Base-by-base conservation (phyloP, 1,284 basidiomycete species). In the Veloboletus limbatus region DNA sequence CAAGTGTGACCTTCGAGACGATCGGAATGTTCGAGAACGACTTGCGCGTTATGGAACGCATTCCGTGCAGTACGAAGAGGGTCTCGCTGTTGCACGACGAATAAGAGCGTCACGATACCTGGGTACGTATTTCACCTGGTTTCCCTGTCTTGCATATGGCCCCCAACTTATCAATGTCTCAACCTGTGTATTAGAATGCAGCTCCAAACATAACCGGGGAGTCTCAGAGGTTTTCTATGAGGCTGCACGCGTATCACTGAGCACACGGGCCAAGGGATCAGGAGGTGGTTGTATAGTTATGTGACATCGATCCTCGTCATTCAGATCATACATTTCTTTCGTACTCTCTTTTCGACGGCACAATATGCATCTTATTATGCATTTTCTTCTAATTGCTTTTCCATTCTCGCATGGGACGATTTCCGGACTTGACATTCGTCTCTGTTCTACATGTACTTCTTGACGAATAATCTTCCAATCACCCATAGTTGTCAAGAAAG, bases 121-220 rank as follows among this genome's bases (percentile, higher is more conserved):
- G 3, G 93, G 92, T 93, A 52, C 37, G 82, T 71, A 25, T 40
- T 40, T 25, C 21, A 43, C 13, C 36, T 40, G 13, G 33, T 18
- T 46, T 7, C 25, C 22, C 9, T 16, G n/a, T 35, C 36, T 38
- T 39, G 31, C 38, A 9, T 25, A 26, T 8, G 3, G 1, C 27
- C 45, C n/a, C n/a, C n/a, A n/a, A n/a, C n/a, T n/a, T n/a, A n/a
- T n/a, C n/a, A n/a, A 21, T 16, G 26, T 14, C 30, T 22, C 49
- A 20, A 49, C 18, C 13, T 10, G 17, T 18, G 26, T 22, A 34
- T 44, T 57, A 94, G 94, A 98, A 74, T 97, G 94, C 66, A 96
- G 92, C 53, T 93, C 95, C 9, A 97, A 96, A 66, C 90, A 94
- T 60, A 95, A 97, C 60, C 81, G 95, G 35, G 95, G 95, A 4